phyloP scores from a whole-genome alignment of 202 grass and related monocot species.

The Schoenoplectus triqueter region DNA sequence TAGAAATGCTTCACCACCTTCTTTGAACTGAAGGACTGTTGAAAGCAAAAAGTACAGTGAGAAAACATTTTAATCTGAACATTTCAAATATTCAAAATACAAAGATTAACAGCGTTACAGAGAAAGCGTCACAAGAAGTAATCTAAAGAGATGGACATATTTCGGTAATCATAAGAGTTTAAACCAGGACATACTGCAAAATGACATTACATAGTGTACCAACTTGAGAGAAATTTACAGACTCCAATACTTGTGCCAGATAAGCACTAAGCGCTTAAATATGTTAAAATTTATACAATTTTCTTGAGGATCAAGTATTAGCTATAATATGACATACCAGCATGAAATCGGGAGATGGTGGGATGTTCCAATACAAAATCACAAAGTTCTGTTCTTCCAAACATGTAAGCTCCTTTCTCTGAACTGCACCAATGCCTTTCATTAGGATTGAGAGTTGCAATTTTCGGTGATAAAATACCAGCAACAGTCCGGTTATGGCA shows the following conservation, averaged over 20 bases:
- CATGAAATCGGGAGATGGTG: slow-evolving; percentile 88
- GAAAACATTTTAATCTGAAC: slow-evolving; percentile 9
- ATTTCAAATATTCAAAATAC: slow-evolving; percentile 9
- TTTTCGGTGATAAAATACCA: not conserved
- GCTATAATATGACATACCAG: slow-evolving; percentile 49
- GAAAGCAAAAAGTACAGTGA: slow-evolving; percentile 40
- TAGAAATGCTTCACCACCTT: slow-evolving; percentile 68
- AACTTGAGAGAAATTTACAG: not conserved
- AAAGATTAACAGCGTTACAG: not conserved
- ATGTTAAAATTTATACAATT: not conserved
- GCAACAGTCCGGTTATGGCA: not conserved
- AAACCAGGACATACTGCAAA: not conserved
- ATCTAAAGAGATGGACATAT: not conserved
- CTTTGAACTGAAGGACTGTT: slow-evolving; percentile 94
- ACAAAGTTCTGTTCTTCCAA: slow-evolving; percentile 83
- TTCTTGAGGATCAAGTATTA: slow-evolving; percentile 15
- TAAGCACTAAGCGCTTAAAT: slow-evolving; percentile 18
- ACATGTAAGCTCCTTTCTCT: slow-evolving; percentile 95
- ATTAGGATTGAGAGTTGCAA: slow-evolving; percentile 2
- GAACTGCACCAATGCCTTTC: slow-evolving; percentile 54
- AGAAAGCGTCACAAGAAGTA: slow-evolving; percentile 33
- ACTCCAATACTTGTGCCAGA: not conserved
- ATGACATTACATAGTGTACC: not conserved
- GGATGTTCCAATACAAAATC: slow-evolving; percentile 94
- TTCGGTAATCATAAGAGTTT: slow-evolving; percentile 3